Conservation (phyloP, 192 early-diverging fungal species). For the Gonapodya sp. region DNA sequence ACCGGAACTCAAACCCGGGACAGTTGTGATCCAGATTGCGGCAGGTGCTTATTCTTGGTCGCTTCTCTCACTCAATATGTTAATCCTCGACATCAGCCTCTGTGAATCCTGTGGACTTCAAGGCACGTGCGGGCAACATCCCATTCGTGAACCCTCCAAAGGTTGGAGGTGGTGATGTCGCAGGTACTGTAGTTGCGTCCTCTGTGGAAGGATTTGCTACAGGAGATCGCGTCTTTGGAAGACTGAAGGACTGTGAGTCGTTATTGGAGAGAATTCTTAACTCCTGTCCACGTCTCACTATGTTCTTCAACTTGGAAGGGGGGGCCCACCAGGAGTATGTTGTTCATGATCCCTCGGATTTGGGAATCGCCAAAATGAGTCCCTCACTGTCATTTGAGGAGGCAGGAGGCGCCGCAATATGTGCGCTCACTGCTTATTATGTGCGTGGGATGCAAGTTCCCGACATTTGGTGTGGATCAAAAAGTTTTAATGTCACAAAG, state of each 20-base stretch:
- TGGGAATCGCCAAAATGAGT: not conserved
- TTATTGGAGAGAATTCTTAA: not conserved
- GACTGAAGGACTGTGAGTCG: not conserved
- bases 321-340: not conserved
- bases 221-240: not conserved
- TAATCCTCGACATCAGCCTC: not conserved
- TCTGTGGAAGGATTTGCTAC: not conserved
- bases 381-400: not conserved
- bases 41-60: no score
- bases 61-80: no score
- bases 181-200: not conserved
- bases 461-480: not conserved
- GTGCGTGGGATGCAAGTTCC: not conserved
- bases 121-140: not conserved
- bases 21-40: no score
- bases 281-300: not conserved
- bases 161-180: not conserved
- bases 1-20: no score
- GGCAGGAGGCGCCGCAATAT: not conserved
- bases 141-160: not conserved
- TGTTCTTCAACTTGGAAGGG: not conserved
- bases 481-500: not conserved
- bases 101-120: not conserved
- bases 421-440: not conserved
- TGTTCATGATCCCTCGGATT: not conserved